Evolutionary conservation across 2,329 filamentous ascomycete species (phyloP), one percentile per base, ranked within the genome.

Genomic region (Lithohypha guttulata): DNA sequence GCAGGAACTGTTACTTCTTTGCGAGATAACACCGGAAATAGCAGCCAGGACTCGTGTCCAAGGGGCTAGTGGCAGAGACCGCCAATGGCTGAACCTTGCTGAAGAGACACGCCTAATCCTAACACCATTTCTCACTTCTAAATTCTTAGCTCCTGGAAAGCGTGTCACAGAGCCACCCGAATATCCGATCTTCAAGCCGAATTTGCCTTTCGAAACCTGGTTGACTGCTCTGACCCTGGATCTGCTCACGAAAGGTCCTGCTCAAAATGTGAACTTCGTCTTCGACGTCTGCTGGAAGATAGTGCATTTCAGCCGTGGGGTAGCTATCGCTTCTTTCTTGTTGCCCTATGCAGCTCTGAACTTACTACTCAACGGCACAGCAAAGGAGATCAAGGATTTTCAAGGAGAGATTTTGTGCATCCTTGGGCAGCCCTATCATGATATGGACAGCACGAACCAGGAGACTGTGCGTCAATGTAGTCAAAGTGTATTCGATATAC

Each of bases 331-430:
- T 0, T 82, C 82, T 29, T 96, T 95, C 51, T 66, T 98, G 21
- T 69, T 98, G 11, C 93, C 91, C 1, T 96, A 91, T 55, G 71
- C 87, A 11, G 79, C 84, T 3, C 61, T 95, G 22, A 93, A 95
- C 54, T 73, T 89, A 20, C 73, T 95, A 14, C 69, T 93, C 8
- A 82, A 81, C 17, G 77, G 84, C 15, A 73, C 71, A 2, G 69
- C 79, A 18, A 52, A 70, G 39, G 70, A 79, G 39, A 73, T 75
- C 34, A 58, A 71, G 15, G 70, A 79, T 37, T 70, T 95, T 22
- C 66, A 76, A n/a, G 60, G 65, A 8, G 93, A 98, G 59, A 62
- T 98, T 18, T 67, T 81, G 42, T 70, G 66, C 2, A 78, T 98
- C 21, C 63, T 98, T n/a, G 63, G 77, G 36, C 70, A 84, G 47